A percentile compares a stretch with the other conserved stretches of the same genome.
Evolutionary conservation across 495 filamentous ascomycete species (phyloP).

Genomic region (Aspergillus carlsbadensis): DNA sequence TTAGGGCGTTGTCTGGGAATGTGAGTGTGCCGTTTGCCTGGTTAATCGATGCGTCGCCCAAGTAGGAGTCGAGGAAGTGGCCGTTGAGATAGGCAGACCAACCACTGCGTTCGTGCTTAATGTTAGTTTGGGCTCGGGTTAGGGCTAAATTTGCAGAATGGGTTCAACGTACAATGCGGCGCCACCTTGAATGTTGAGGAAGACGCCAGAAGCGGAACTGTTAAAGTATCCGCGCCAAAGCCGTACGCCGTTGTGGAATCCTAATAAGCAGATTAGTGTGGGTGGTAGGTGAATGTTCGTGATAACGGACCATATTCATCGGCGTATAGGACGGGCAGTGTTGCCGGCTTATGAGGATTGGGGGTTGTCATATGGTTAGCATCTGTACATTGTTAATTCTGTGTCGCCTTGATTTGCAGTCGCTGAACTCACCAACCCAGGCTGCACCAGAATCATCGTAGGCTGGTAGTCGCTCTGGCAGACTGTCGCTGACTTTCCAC

Average conservation of each 20-base stretch:
- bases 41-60: conserved; percentile 48
- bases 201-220: conserved; percentile 53
- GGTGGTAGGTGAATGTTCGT: neutral
- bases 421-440: conserved; percentile 53
- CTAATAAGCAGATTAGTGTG: conserved; percentile 19
- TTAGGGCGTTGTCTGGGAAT: conserved; percentile 47
- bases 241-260: conserved; percentile 65
- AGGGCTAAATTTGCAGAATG: neutral
- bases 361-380: conserved; percentile 54
- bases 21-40: conserved; percentile 32
- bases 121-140: neutral
- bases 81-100: conserved; percentile 55
- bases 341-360: conserved; percentile 59
- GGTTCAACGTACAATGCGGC: conserved; percentile 45
- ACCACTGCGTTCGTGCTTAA: conserved; percentile 37
- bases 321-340: conserved; percentile 54
- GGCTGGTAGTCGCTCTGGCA: conserved; percentile 59
- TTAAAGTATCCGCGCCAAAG: conserved; percentile 71
- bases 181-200: conserved; percentile 61
- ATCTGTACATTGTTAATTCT: conserved; percentile 35
- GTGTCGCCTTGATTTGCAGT: neutral
- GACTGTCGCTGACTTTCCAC: conserved; percentile 67
- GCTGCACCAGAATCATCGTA: conserved; percentile 59
- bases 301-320: conserved; percentile 57
- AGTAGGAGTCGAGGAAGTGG: conserved; percentile 52